Evolutionary conservation across 2,329 filamentous ascomycete genomes (phyloP), one percentile per base, ranked within the genome.

Genomic region (Pseudogymnoascus sp.): DNA sequence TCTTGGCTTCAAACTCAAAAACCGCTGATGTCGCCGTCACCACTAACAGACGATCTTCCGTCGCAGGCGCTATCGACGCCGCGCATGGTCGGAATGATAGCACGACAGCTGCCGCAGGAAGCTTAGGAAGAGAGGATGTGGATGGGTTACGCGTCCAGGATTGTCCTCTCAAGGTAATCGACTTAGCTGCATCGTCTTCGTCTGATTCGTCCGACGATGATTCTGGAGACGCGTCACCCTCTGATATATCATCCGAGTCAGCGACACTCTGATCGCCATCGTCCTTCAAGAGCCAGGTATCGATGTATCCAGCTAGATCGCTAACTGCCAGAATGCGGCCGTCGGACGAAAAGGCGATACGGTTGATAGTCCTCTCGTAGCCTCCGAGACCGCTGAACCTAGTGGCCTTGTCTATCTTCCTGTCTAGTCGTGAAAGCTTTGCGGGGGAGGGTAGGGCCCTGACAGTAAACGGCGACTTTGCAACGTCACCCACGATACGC

Each of bases 301-400:
- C 93, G 33, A 97, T 80, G 74, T 87, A 91, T 47, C 95, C 95
- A 47, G 89, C 87, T 61, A 97, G 76, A 73, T 97, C 93, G 59
- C 88, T 87, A 31, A 87, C 84, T 7, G 89, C 92, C 56, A 97
- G 78, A 66, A 96, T 84, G 67, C 83, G 86, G 72, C 90, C 91
- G 72, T 96, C 89, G 4, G 86, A 80, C 8, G 92, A 93, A 74
- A 97, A 97, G 1, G 87, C 81, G 26, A 88, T 74, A 62, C 90
- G 88, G 37, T 83, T 86, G 67, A 97, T 86, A 50, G 82, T 87
- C 72, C 89, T 84, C 66, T 91, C 85, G 75, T 97, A 97, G 26
- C 78, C 77, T n/a, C 88, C 88, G 62, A 91, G 80, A 6, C 87
- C 86, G 31, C 88, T 86, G 62, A 89, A 82, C 14, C 80, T 80